Evolutionary conservation across 768 basidiomycete species (phyloP).

Genomic region (Auriscalpium orientale): DNA sequence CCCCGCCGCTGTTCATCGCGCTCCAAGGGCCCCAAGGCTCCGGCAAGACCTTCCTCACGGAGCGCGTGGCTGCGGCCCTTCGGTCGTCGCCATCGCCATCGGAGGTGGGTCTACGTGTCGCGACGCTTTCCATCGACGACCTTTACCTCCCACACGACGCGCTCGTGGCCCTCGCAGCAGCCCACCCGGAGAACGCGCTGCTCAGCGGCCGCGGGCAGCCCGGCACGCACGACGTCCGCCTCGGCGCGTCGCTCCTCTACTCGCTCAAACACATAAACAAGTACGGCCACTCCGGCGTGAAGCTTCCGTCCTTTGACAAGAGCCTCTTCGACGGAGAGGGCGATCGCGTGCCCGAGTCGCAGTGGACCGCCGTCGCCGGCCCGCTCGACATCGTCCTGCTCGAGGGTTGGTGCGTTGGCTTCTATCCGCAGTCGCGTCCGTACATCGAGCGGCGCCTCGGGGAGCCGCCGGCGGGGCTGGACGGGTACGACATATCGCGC

Average conservation of each 20-base stretch:
- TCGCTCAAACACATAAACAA: constrained; percentile 39
- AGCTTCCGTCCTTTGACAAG: constrained; percentile 85
- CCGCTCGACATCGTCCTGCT: constrained; percentile 78
- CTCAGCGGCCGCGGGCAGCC: constrained; percentile 85
- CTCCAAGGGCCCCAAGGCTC: constrained; percentile 93
- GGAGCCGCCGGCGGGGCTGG: constrained; percentile 23
- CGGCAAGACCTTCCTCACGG: constrained; percentile 80
- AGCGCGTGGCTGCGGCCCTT: constrained; percentile 36
- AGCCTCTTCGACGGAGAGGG: constrained; percentile 74
- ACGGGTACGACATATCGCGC: constrained; percentile 26
- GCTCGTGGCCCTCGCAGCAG: constrained; percentile 46
- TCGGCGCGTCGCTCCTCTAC: constrained; percentile 49
- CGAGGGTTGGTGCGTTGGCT: constrained; percentile 96
- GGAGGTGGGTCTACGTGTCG: constrained; percentile 42
- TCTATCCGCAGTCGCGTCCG: constrained; percentile 48
- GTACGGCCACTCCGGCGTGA: constrained; percentile 21
- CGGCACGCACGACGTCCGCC: constrained; percentile 79
- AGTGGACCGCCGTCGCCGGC: constrained; percentile 34
- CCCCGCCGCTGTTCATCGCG: constrained; percentile 69
- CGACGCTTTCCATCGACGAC: constrained; percentile 73
- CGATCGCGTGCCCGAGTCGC: constrained; percentile 52
- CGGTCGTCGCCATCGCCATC: constrained; percentile 27
- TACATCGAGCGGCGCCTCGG: constrained; percentile 52
- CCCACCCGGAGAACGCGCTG: constrained; percentile 54
- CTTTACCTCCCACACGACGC: constrained; percentile 72